A percentile compares a stretch with the other conserved stretches of the same genome.
phyloP scores from a whole-genome alignment of 2,329 filamentous ascomycete species.

The Triangularia verruculosa region DNA sequence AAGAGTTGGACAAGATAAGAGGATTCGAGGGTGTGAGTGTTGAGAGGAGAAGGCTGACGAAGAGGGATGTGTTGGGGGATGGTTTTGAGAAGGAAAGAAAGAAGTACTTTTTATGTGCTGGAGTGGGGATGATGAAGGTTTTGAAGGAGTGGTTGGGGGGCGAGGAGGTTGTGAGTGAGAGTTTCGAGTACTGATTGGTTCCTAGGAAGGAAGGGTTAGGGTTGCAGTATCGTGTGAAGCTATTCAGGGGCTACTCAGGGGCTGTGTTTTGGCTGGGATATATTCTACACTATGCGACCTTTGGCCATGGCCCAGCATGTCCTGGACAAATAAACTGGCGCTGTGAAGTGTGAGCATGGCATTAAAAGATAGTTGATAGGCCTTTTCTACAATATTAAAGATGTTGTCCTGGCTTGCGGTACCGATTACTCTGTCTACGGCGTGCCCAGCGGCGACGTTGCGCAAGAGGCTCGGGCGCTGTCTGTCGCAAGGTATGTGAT shows the following conservation, averaged over 20 bases:
- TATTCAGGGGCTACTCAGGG: slow-evolving; percentile 3
- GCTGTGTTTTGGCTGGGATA: neutral
- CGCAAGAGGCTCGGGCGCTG: neutral
- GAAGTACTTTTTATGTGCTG: slow-evolving; percentile 53
- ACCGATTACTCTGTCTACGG: too few relatives aligned
- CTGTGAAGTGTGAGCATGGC: too few relatives aligned
- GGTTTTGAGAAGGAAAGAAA: slow-evolving; percentile 36
- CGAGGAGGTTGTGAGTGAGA: slow-evolving; percentile 55
- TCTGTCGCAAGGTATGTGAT: neutral
- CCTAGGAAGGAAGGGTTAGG: neutral
- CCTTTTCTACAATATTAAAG: too few relatives aligned
- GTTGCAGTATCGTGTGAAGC: neutral
- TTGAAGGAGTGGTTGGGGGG: slow-evolving; percentile 52
- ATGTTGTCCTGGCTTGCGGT: too few relatives aligned
- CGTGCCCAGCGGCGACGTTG: neutral
- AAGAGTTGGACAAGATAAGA: slow-evolving; percentile 34
- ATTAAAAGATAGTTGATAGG: too few relatives aligned
- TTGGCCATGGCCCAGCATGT: neutral
- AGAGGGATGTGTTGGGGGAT: slow-evolving; percentile 41
- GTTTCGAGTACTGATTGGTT: slow-evolving; percentile 53
- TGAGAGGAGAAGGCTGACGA: slow-evolving; percentile 37
- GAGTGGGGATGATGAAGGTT: slow-evolving; percentile 39
- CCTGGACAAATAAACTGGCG: too few relatives aligned
- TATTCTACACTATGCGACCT: neutral
- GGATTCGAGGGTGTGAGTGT: slow-evolving; percentile 36